Evolutionary conservation across 2,329 filamentous ascomycete genomes (phyloP), one percentile per base, ranked within the genome.

Genomic region (Hypocreales sp.): DNA sequence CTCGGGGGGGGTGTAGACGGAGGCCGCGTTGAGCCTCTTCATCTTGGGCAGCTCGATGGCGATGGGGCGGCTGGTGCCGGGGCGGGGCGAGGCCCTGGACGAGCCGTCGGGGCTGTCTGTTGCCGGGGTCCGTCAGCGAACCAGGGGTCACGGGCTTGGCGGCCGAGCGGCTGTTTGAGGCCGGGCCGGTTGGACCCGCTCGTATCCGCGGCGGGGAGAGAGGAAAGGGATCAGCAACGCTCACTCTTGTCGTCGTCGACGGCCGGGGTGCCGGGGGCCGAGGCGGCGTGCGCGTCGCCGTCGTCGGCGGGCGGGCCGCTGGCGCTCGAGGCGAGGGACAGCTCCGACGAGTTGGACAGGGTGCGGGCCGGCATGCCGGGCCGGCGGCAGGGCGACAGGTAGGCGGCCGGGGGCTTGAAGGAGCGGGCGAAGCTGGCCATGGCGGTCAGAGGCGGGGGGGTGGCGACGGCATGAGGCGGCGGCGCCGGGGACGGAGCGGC

Each of bases 401-500:
- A 60, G 15, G 51, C 50, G 22, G 52, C 48, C 22, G 59, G 47
- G 7, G 60, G 52, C 37, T 64, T 55, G 44, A 67, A 56, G 9
- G 63, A 63, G 37, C 61, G 57, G 24, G 57, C 52, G 32, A 65
- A 48, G 42, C 49, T 58, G 32, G 61, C 54, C 63, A 68, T 67
- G 28, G n/a, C 17, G 26, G 15, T n/a, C n/a, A n/a, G n/a, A n/a
- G n/a, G n/a, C n/a, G n/a, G n/a, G n/a, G n/a, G n/a, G 21, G 15
- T 16, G 19, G 11, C 5, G 23, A 6, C 18, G 28, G 4, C n/a
- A n/a, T n/a, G n/a, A n/a, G n/a, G n/a, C n/a, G n/a, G n/a, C n/a
- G n/a, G n/a, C n/a, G n/a, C n/a, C n/a, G n/a, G n/a, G n/a, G n/a
- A n/a, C n/a, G n/a, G n/a, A n/a, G n/a, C n/a, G n/a, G n/a, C n/a